Evolutionary conservation across 2,329 filamentous ascomycete species (phyloP), one percentile per base, ranked within the genome.

Genomic region (Hypoxylon sp.): DNA sequence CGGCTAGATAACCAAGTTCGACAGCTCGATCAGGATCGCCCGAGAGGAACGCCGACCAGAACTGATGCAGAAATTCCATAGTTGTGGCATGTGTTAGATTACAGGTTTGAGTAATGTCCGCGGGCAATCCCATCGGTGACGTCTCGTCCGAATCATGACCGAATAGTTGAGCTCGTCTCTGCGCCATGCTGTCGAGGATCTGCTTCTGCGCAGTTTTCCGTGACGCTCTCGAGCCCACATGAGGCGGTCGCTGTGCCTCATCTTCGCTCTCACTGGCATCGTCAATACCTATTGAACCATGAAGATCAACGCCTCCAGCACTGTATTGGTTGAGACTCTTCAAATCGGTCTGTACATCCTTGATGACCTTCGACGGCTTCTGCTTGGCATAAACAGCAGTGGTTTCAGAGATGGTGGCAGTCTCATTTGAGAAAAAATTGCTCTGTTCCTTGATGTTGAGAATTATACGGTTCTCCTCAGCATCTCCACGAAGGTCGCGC

Each of bases 21-120:
- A 86, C 86, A 0, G 93, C 93, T 35, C 93, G 90, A 66, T 93
- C 91, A 0, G 92, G 83, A 77, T 98, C 93, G 13, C 95, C 95
- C 0, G 95, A 98, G 27, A 97, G 86, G 77, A 97, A 99, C 0
- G 95, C 90, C 35, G 89, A 88, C 95, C 95, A 99, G 83, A 99
- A 99, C 79, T 98, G 97, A 75, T 95, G 93, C n/a, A 99, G 84
- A 76, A 98, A 99, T 77, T 99, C 96, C 40, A 93, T 91, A 0
- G 94, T 97, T 0, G 96, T 99, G 59, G 95, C 95, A 78, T 98
- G 94, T 0, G 95, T 97, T 61, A 89, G 80, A 44, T 81, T 82
- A 72, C 88, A 90, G 61, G 88, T 88, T 48, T 90, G 85, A 3
- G 88, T 83, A 20, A 92, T 82, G 1, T 87, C 84, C 1, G 82